Percentiles rank a stretch among this genome's conserved stretches.
These are phyloP conservation scores for Penstemon eatonii DNA, from an alignment of 257 asterid species.

Conservation along the genomic window DNA sequence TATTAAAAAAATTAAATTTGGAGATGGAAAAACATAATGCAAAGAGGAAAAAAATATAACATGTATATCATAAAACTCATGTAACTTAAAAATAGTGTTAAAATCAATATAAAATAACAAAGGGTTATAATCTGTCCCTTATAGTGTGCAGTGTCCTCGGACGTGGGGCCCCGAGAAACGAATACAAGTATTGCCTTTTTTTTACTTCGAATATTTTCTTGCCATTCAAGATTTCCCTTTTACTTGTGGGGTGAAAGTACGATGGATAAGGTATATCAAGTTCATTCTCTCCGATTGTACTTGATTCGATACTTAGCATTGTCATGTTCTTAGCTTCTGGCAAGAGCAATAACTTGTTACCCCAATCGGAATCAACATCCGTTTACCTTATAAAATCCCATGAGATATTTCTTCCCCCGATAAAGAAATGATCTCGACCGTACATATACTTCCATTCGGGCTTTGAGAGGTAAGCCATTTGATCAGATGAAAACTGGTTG, in stretches of 20 bases:
- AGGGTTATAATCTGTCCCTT: conserved; percentile 22
- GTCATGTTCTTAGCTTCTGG: conserved; percentile 25
- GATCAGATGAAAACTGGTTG: too few species aligned
- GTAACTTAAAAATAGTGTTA: too few species aligned
- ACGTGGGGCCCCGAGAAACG: conserved; percentile 20
- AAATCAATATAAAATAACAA: background rate
- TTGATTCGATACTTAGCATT: conserved; percentile 29
- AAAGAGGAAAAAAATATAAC: too few species aligned
- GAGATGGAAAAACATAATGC: too few species aligned
- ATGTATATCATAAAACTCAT: too few species aligned
- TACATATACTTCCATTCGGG: conserved; percentile 14
- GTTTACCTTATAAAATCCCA: conserved; percentile 28
- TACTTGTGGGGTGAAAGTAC: conserved; percentile 23
- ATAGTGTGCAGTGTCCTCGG: conserved; percentile 7
- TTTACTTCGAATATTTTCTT: background rate
- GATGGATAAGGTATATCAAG: conserved; percentile 32
- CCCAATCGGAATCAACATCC: conserved; percentile 26
- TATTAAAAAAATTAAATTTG: too few species aligned
- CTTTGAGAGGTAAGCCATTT: conserved; percentile 22
- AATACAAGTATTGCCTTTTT: conserved; percentile 18
- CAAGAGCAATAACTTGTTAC: conserved; percentile 23
- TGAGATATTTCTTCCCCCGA: background rate
- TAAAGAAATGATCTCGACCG: conserved; percentile 25
- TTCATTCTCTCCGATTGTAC: conserved; percentile 13
- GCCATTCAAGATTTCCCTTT: conserved; percentile 11